Conservation (phyloP, 352 stramenopile genomes). For the Pythium periplocum region DNA sequence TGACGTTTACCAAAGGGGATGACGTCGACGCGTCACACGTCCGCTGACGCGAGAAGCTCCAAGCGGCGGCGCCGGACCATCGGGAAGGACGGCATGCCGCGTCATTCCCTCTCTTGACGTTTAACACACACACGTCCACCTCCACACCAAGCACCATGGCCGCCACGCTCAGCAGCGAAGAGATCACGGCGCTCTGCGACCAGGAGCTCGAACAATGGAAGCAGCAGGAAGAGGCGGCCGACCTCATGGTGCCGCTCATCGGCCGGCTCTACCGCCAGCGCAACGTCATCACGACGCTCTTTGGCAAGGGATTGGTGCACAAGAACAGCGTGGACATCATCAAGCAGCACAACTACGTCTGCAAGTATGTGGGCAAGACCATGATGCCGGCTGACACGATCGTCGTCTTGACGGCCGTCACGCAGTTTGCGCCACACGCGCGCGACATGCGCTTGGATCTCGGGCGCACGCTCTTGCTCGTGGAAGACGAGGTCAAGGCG, state of each 20-base stretch:
- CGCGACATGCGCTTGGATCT: slow-evolving; percentile 73
- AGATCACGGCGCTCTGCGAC: slow-evolving; percentile 50
- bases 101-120: too few species aligned
- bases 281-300: slow-evolving; percentile 81
- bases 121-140: too few species aligned
- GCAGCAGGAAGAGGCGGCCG: slow-evolving; percentile 69
- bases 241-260: slow-evolving; percentile 82
- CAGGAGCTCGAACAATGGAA: slow-evolving; percentile 76
- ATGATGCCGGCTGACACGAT: slow-evolving; percentile 74
- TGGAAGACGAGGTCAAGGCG: slow-evolving; percentile 49
- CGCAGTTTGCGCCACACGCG: slow-evolving; percentile 50
- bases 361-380: slow-evolving; percentile 78
- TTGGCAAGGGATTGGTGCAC: slow-evolving; percentile 80
- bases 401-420: slow-evolving; percentile 60
- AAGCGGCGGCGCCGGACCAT: too few species aligned
- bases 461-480: slow-evolving; percentile 66
- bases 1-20: too few species aligned
- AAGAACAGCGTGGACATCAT: slow-evolving; percentile 85
- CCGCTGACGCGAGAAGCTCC: too few species aligned
- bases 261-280: slow-evolving; percentile 76
- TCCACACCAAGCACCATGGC: slow-evolving; percentile 20
- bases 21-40: too few species aligned
- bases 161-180: slow-evolving; percentile 28
- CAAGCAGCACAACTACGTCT: slow-evolving; percentile 77
- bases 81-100: too few species aligned